phyloP scores from a whole-genome alignment of 352 stramenopile genomes.

The Ophiocytium majus region DNA sequence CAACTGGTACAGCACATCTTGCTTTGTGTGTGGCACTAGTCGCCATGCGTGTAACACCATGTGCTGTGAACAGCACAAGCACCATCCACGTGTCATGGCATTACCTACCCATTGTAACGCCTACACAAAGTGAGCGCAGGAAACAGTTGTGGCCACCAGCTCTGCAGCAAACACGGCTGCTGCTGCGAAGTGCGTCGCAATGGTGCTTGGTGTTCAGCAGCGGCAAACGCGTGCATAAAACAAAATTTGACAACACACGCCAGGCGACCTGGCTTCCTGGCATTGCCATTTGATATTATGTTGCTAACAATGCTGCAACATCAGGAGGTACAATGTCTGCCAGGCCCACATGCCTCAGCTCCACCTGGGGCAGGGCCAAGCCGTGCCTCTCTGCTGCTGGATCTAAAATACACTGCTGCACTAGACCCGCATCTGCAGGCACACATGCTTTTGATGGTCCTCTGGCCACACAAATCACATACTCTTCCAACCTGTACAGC shows the following conservation, averaged over 20 bases:
- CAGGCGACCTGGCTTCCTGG: background rate
- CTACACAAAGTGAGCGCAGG: no score
- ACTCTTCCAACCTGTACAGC: background rate
- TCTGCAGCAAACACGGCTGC: no score
- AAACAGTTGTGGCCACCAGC: no score
- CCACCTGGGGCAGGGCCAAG: background rate
- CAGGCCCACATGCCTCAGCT: background rate
- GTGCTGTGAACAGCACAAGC: no score
- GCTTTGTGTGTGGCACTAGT: no score
- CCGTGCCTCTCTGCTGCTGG: background rate
- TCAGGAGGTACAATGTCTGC: background rate
- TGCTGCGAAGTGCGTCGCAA: no score
- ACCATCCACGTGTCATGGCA: no score
- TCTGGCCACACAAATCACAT: background rate
- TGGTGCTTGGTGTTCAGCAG: no score
- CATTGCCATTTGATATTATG: background rate
- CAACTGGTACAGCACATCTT: no score
- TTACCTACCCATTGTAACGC: no score
- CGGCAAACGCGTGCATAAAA: no score
- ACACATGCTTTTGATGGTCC: background rate
- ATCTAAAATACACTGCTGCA: background rate
- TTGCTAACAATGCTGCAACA: background rate
- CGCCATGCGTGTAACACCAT: no score
- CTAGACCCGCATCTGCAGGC: conserved; percentile 6
- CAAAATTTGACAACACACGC: background rate